A percentile compares a stretch with the other conserved stretches of the same genome.
Conservation (phyloP, 1,139 yeast genomes). For the Zygosaccharomyces pseudobailii region DNA sequence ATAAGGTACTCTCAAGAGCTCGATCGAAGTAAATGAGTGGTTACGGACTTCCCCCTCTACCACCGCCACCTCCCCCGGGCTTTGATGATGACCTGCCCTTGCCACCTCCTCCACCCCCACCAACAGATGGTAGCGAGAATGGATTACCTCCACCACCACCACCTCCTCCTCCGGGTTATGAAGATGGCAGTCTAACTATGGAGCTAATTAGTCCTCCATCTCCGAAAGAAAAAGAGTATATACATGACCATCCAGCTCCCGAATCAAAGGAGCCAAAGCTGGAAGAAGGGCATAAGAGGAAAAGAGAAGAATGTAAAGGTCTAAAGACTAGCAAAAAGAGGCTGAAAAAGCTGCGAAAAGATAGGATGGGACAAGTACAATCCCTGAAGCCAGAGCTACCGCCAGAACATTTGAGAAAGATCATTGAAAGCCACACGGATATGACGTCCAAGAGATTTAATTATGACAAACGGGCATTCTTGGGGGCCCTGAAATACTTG, state of each 20-base stretch:
- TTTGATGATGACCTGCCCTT: not conserved
- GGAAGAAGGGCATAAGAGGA: slow-evolving; percentile 18
- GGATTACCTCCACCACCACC: slow-evolving; percentile 28
- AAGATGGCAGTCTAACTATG: slow-evolving; percentile 4
- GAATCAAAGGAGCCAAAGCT: not conserved
- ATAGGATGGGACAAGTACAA: slow-evolving; percentile 42
- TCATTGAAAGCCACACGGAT: slow-evolving; percentile 81
- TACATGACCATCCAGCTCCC: not conserved
- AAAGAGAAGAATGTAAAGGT: slow-evolving; percentile 2
- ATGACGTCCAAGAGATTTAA: slow-evolving; percentile 74
- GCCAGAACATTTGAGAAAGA: slow-evolving; percentile 85
- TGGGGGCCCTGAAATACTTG: slow-evolving; percentile 89
- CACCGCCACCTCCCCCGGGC: not conserved
- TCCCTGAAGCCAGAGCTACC: slow-evolving; percentile 82
- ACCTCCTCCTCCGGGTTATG: slow-evolving; percentile 25
- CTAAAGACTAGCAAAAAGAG: slow-evolving; percentile 13
- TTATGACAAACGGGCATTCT: slow-evolving; percentile 81
- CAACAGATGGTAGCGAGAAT: slow-evolving; percentile 15
- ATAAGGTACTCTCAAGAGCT: not conserved
- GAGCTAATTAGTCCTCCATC: slow-evolving; percentile 27
- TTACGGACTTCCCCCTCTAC: slow-evolving; percentile 5
- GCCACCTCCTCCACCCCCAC: slow-evolving; percentile 22
- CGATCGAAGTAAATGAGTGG: not conserved
- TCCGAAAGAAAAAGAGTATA: slow-evolving; percentile 16
- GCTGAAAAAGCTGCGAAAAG: slow-evolving; percentile 35